A percentile compares a stretch with the other conserved stretches of the same genome.
Conservation (phyloP, 495 filamentous ascomycete genomes). For the Penicillium atrosanguineum region DNA sequence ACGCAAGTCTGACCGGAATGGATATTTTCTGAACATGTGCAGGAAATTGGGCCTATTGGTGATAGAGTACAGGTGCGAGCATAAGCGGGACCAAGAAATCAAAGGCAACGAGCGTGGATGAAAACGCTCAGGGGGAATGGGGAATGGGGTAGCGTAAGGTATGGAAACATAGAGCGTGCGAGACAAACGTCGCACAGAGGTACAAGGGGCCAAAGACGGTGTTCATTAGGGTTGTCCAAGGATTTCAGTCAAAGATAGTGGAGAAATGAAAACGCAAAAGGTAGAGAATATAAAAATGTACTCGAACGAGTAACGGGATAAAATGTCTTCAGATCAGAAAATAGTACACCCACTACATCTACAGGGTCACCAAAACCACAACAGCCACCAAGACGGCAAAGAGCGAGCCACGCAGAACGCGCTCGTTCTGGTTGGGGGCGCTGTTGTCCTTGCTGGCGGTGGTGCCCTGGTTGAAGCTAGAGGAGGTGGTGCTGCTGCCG, state of each 20-base stretch:
- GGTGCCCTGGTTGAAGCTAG: conserved; percentile 27
- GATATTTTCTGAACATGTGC: conserved; percentile 16
- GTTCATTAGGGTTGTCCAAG: conserved; percentile 18
- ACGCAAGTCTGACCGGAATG: not conserved
- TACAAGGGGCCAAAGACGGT: not conserved
- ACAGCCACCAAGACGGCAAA: conserved; percentile 57
- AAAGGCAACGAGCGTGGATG: not conserved
- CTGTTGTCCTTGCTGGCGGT: conserved; percentile 27
- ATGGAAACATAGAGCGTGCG: conserved; percentile 1
- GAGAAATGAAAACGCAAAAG: conserved; percentile 10
- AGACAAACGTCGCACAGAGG: not conserved
- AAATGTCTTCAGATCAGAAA: conserved; percentile 2
- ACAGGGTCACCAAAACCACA: conserved; percentile 54
- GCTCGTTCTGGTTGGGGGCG: conserved; percentile 40
- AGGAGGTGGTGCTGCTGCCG: conserved; percentile 8
- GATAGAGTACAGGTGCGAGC: not conserved
- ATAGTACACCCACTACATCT: conserved; percentile 18
- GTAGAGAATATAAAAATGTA: conserved; percentile 13
- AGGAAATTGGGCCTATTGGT: conserved; percentile 1
- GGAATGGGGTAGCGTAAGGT: conserved; percentile 1
- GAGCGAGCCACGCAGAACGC: conserved; percentile 50
- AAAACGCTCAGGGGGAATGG: not conserved
- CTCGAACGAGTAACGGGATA: conserved; percentile 15
- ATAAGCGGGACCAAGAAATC: not conserved
- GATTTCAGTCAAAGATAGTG: conserved; percentile 12